These are phyloP conservation scores for Termitomyces sp. DNA, from an alignment of 768 basidiomycete species.

Conservation along the genomic window DNA sequence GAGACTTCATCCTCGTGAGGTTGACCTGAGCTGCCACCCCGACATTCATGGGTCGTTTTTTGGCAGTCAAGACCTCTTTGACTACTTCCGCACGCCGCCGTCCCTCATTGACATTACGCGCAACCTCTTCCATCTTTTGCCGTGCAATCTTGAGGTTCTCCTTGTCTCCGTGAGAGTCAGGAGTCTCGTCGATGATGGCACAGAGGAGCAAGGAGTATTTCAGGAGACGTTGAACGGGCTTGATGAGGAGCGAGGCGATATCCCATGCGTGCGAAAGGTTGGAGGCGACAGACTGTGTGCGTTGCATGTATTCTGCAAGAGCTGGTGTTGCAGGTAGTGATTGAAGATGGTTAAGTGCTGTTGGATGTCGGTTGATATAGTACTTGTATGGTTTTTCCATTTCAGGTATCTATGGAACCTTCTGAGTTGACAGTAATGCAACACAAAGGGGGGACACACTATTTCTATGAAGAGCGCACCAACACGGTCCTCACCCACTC, in stretches of 20 bases:
- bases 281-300: constrained; percentile 61
- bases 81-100: constrained; percentile 74
- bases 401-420: constrained; percentile 48
- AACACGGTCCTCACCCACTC: constrained; percentile 64
- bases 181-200: constrained; percentile 73
- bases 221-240: constrained; percentile 93
- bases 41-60: constrained; percentile 36
- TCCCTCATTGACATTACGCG: constrained; percentile 74
- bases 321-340: constrained; percentile 42
- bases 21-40: constrained; percentile 53
- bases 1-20: constrained; percentile 52
- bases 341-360: constrained; percentile 65
- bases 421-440: constrained; percentile 6
- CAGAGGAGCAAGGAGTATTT: constrained; percentile 88
- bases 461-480: constrained; percentile 66
- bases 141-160: constrained; percentile 48
- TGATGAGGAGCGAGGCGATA: constrained; percentile 89
- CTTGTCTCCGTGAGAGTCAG: constrained; percentile 64
- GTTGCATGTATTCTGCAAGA: constrained; percentile 59
- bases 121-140: constrained; percentile 63
- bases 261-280: constrained; percentile 88
- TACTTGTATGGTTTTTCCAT: constrained; percentile 70
- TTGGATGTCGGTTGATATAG: constrained; percentile 78
- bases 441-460: constrained; percentile 29
- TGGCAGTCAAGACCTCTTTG: constrained; percentile 60